A percentile compares a stretch with the other conserved stretches of the same genome.
phyloP scores from a whole-genome alignment of 345 rosid genomes.

The Gynandropsis gynandra region DNA sequence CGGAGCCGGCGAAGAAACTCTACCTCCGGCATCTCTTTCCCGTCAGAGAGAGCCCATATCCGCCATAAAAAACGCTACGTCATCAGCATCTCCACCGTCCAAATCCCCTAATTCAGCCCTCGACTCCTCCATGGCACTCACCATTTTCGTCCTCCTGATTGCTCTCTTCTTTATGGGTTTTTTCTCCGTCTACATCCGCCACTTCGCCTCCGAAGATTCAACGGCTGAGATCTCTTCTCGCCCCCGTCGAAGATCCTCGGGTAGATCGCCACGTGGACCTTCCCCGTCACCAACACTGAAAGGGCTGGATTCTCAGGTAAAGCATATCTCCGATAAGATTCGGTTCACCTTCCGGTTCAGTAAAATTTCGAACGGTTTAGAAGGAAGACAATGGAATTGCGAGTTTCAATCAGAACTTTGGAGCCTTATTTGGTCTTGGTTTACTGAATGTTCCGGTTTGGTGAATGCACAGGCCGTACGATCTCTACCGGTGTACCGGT shows the following conservation, averaged over 20 bases:
- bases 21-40: too few relatives aligned
- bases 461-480: conserved; percentile 32
- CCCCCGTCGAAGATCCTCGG: conserved; percentile 9
- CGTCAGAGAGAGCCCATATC: background rate
- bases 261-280: conserved; percentile 4
- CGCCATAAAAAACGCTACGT: conserved; percentile 20
- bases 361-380: background rate
- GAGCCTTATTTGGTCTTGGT: too few relatives aligned
- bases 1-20: background rate
- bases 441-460: too few relatives aligned
- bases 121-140: conserved; percentile 40
- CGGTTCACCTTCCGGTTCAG: background rate
- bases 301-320: conserved; percentile 17
- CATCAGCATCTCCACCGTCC: conserved; percentile 11
- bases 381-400: too few relatives aligned
- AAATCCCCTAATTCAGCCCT: conserved; percentile 13
- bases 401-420: conserved; percentile 16
- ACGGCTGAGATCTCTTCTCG: conserved; percentile 13
- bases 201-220: conserved; percentile 22
- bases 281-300: background rate
- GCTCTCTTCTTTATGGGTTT: conserved; percentile 55
- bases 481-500: conserved; percentile 41
- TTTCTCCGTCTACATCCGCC: conserved; percentile 50
- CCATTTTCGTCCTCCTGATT: conserved; percentile 38
- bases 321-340: too few relatives aligned